Evolutionary conservation across 345 rosid species (phyloP).

Genomic region (Salix exigua): DNA sequence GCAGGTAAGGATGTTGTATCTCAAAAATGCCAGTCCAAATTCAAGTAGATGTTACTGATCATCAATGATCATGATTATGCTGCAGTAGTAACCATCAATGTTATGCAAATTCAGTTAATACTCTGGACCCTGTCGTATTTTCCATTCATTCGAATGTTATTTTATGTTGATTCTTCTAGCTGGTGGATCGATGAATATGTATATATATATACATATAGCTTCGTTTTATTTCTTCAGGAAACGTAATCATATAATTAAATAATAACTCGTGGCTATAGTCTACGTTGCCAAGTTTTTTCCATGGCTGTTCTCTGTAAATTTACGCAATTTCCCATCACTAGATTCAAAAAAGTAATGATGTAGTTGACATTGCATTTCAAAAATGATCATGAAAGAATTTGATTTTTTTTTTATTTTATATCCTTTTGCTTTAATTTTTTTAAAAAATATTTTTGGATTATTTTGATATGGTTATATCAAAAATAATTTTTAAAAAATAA

Average conservation of each 20-base stretch:
- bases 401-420: too few species aligned
- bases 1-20: slow-evolving; percentile 36
- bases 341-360: too few species aligned
- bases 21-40: slow-evolving; percentile 41
- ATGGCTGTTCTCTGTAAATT: too few species aligned
- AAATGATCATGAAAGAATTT: too few species aligned
- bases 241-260: background rate
- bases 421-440: too few species aligned
- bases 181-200: background rate
- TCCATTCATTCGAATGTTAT: background rate
- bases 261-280: background rate
- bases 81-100: background rate
- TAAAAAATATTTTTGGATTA: too few species aligned
- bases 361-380: too few species aligned
- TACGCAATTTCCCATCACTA: too few species aligned
- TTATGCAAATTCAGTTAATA: too few species aligned
- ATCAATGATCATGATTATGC: background rate
- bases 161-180: background rate
- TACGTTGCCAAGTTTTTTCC: background rate
- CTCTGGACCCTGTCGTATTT: background rate
- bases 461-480: too few species aligned
- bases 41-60: slow-evolving; percentile 18
- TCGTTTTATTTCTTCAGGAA: background rate
- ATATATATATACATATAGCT: background rate
- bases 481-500: too few species aligned